These are phyloP conservation scores for Phytophthora citricola DNA, from an alignment of 352 stramenopile species.

Conservation along the genomic window DNA sequence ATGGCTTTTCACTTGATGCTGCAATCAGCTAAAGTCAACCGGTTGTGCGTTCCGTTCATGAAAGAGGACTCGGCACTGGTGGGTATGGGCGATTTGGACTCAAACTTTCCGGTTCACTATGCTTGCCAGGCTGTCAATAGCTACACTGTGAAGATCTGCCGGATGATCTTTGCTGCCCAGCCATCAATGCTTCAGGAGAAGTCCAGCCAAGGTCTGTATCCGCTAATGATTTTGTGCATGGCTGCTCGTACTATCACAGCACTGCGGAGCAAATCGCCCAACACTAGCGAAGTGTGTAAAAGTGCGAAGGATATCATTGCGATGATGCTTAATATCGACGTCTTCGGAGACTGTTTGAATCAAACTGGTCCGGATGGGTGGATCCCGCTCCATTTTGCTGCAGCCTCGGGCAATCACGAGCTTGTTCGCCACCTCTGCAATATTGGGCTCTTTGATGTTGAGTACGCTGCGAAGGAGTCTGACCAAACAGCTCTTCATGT, in stretches of 20 bases:
- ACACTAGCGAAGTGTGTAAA: constrained; percentile 21
- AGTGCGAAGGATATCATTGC: constrained; percentile 46
- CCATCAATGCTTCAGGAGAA: constrained; percentile 46
- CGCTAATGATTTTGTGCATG: constrained; percentile 63
- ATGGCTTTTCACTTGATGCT: constrained; percentile 73
- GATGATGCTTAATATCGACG: constrained; percentile 65
- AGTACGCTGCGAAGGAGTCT: constrained; percentile 47
- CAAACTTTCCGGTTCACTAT: constrained; percentile 67
- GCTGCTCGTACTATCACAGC: constrained; percentile 15
- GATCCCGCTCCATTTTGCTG: constrained; percentile 60
- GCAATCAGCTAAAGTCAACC: constrained; percentile 50
- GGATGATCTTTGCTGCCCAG: constrained; percentile 51
- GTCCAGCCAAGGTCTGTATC: constrained; percentile 43
- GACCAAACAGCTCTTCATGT: constrained; percentile 68
- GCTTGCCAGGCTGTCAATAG: constrained; percentile 60
- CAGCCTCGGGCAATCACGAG: constrained; percentile 56
- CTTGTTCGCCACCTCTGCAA: constrained; percentile 48
- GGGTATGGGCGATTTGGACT: constrained; percentile 52
- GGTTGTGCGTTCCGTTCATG: constrained; percentile 52
- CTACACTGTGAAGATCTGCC: constrained; percentile 52
- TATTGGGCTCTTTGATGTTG: constrained; percentile 40
- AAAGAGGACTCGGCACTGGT: constrained; percentile 39
- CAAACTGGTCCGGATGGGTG: constrained; percentile 50
- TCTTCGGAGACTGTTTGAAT: constrained; percentile 62
- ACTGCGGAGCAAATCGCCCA: not conserved